Evolutionary conservation across 148 eudicot species (phyloP), one percentile per base, ranked within the genome.

Genomic region (Pharnaceum exiguum): DNA sequence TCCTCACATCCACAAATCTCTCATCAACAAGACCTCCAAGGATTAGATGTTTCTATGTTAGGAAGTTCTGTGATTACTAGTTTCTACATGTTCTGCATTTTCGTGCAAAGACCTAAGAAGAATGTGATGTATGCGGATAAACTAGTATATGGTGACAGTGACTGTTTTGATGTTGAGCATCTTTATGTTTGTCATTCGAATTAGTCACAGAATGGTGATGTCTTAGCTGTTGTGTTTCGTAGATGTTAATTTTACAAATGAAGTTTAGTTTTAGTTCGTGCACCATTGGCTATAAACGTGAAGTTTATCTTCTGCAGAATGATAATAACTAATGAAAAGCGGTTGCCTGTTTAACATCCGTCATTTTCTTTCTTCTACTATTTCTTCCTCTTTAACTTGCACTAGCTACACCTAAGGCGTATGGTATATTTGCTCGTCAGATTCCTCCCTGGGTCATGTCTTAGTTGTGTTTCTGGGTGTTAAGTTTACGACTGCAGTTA

Each of bases 1-100:
- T 32, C 86, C 86, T 11, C 86, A 82, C 65, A 78, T 78, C 47
- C 86, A 82, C 80, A 81, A 81, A 71, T 82, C 86, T 28, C 80
- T 82, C 11, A 82, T 82, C 51, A 82, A 82, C 81, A 82, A 82
- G 68, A 78, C 86, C 5, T 72, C 86, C 10, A 81, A 77, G 70
- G 83, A 82, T 19, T 81, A 80, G 69, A 21, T 35, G 38, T 25
- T 10, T 3, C 38, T 6, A 5, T 33, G 38, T 38, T 1, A 38
- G 10, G 3, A 7, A 38, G 10, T 11, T 7, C 16, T 7, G 12
- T 38, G 0, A 5, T 0, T 15, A 38, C 43, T 5, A 38, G 10
- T 2, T 11, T 38, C 43, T 10, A 15, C 43, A 17, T 38, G 43
- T 17, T 52, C 58, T 51, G 67, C 57, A 51, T 15, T 51, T 62